Base-by-base conservation (phyloP, 1,284 basidiomycete genomes). In the Ganoderma meredithae region DNA sequence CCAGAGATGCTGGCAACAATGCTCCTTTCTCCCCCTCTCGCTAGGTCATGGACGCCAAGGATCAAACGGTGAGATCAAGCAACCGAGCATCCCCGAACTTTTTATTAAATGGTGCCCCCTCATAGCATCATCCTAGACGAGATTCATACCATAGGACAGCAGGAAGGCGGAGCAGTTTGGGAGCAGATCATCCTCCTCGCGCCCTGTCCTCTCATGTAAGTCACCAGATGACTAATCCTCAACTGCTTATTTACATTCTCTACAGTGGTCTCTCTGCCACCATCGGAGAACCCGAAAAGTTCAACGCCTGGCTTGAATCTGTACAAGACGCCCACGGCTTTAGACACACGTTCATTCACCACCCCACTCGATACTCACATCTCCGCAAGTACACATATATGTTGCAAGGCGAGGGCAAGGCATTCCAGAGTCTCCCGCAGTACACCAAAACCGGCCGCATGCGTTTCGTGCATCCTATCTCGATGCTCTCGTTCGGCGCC, bases 301-400 rank as follows among this genome's bases (percentile, higher is more conserved):
- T 92, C 79, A 91, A 89, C 69, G 70, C 78, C 3, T 92, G 91
- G 90, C 83, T 92, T 2, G 78, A 80, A 66, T 84, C 85, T 2
- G 86, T 92, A 22, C 90, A 92, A 75, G 73, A 77, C 63, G 82
- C 85, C 0, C 88, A 90, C 66, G 85, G 85, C 0, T 88, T 85
- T 75, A 76, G 85, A 36, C 87, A 92, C 75, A 81, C 79, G 2
- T 86, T 89, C 74, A 83, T 93, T 40, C 77, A 87, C 65, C 88
- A 91, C 76, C 86, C 84, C 1, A 85, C 91, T 75, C 86, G 90
- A 4, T 93, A 91, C 75, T 91, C 90, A 1, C 90, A 91, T 72
- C 82, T 93, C 0, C 85, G 91, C 60, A 93, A 92, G 76, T 90
- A 85, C 74, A 83, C 81, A 62, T 93, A 90, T 71, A 76, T 81